phyloP scores from a whole-genome alignment of 2,329 filamentous ascomycete species.

The Acrodontium crateriforme region DNA sequence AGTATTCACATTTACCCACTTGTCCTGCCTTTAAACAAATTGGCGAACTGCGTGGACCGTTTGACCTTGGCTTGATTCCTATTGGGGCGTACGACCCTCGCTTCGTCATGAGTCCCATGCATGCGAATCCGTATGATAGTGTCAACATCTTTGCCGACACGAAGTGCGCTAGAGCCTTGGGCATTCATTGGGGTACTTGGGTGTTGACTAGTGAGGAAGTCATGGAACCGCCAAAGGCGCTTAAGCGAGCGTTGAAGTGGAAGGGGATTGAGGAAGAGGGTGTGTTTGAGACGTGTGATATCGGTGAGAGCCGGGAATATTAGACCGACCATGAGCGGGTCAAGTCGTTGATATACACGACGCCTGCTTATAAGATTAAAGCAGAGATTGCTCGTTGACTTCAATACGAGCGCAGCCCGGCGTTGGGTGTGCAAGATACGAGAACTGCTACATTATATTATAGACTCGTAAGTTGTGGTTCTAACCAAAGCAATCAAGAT shows the following conservation, averaged over 20 bases:
- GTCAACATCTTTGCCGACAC: slow-evolving; percentile 86
- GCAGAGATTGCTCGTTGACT: too few species aligned
- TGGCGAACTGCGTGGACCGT: slow-evolving; percentile 65
- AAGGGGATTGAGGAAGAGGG: slow-evolving; percentile 56
- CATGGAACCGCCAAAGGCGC: slow-evolving; percentile 60
- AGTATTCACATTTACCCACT: slow-evolving; percentile 48
- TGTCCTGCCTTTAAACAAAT: slow-evolving; percentile 82
- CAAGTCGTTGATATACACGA: too few species aligned
- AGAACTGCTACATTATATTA: too few species aligned
- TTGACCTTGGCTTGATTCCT: slow-evolving; percentile 82
- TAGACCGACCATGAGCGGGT: too few species aligned
- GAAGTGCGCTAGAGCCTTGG: slow-evolving; percentile 61
- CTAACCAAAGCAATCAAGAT: too few species aligned
- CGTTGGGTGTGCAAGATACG: too few species aligned
- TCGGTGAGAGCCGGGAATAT: slow-evolving; percentile 74
- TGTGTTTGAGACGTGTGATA: slow-evolving; percentile 68
- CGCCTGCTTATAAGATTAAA: too few species aligned
- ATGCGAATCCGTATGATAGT: slow-evolving; percentile 73
- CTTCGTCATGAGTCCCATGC: slow-evolving; percentile 62
- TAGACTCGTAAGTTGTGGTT: too few species aligned
- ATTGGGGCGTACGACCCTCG: slow-evolving; percentile 79
- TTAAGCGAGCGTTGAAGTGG: slow-evolving; percentile 57
- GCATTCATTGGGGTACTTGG: slow-evolving; percentile 87
- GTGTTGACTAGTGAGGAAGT: slow-evolving; percentile 74
- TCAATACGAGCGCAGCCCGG: too few species aligned